Evolutionary conservation across 495 filamentous ascomycete genomes (phyloP).

Genomic region (Podospora pseudocomata): DNA sequence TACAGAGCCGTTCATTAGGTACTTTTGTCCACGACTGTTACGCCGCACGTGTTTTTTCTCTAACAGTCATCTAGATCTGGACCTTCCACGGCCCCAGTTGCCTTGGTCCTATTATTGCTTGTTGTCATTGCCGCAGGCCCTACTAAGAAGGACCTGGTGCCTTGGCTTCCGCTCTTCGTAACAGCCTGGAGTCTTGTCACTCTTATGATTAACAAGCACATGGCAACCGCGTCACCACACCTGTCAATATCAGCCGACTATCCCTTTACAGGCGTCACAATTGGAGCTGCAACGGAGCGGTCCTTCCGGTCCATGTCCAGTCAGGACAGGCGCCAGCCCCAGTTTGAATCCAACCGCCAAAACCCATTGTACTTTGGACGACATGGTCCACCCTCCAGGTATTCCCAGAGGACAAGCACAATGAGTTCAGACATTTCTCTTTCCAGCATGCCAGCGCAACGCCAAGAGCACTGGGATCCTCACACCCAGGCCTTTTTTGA

Average conservation of each 20-base stretch:
- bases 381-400: constrained; percentile 21
- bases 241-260: background rate
- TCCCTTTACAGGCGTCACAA: constrained; percentile 15
- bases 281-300: constrained; percentile 15
- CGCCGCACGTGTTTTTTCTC: background rate
- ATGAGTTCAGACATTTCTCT: constrained; percentile 24
- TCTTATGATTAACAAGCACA: constrained; percentile 14
- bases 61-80: constrained; percentile 20
- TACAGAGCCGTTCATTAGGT: constrained; percentile 23
- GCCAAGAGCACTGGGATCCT: constrained; percentile 21
- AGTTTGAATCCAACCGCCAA: constrained; percentile 13
- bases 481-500: constrained; percentile 18
- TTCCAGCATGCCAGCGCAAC: constrained; percentile 12
- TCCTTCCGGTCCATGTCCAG: constrained; percentile 11
- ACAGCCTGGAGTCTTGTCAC: constrained; percentile 21
- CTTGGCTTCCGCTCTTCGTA: constrained; percentile 28
- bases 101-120: constrained; percentile 20
- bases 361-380: constrained; percentile 14
- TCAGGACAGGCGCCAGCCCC: background rate
- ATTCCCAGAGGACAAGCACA: constrained; percentile 10
- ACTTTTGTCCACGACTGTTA: background rate
- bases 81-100: constrained; percentile 18
- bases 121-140: constrained; percentile 18
- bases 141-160: constrained; percentile 21
- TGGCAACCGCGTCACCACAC: background rate